Base-by-base conservation (phyloP, 768 basidiomycete genomes). In the Lanmaoa pseudosensibilis region DNA sequence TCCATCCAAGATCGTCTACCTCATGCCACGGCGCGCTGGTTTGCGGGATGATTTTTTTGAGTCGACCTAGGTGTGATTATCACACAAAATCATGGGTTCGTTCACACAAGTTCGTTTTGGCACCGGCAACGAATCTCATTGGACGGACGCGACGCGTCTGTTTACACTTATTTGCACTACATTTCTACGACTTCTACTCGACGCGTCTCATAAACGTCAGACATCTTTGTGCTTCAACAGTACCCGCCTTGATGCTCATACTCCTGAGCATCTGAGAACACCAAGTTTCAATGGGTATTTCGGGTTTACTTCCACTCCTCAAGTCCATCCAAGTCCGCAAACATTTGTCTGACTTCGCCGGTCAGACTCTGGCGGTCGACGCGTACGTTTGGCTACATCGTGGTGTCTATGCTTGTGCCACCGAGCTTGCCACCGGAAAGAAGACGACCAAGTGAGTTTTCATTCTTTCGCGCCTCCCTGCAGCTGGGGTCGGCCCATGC, bases 351-450 rank as follows among this genome's bases (percentile, higher is more conserved):
- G 90, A 94, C 54, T 93, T 88, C 67, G 73, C 83, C 45, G 94
- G 92, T 15, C 85, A 94, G 69, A 92, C 87, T 2, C 74, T 98
- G 36, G 96, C 92, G 1, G 87, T 98, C 39, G 96, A 98, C 75
- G 95, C 87, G 40, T 99, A 99, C 70, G 94, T 94, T 54, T 94
- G 92, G 92, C 76, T 95, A 38, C 92, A 94, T 66, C 83, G 87
- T 64, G 96, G 94, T 9, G 84, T 91, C 8, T 94, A 90, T 69
- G 80, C 89, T 1, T 99, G 97, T 74, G 90, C 96, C 45, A 83
- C 89, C 12, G 94, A 98, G 58, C 73, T 99, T 43, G 94, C 93
- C 12, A 90, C 86, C 0, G 94, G 94, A 16, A 88, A 85, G 70
- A 75, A 72, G 53, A 96, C 95, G 0, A 84, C 82, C 55, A 95